A percentile compares a stretch with the other conserved stretches of the same genome.
These are phyloP conservation scores for Penicillium crystallinum DNA, from an alignment of 495 filamentous ascomycete genomes.

Conservation along the genomic window DNA sequence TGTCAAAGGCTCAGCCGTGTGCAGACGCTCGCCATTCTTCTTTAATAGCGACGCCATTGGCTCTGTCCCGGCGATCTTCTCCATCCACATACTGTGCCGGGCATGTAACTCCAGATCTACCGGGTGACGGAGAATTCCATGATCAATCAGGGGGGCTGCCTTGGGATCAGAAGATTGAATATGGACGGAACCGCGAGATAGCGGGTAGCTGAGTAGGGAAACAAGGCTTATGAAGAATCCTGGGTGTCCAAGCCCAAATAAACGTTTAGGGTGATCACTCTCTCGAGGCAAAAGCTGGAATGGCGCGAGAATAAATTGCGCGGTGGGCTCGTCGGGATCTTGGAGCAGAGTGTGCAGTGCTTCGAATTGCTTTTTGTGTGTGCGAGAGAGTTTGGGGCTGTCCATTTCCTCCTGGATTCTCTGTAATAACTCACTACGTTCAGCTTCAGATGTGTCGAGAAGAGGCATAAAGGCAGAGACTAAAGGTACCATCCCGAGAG, in stretches of 20 bases:
- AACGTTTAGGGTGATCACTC: slow-evolving; percentile 2
- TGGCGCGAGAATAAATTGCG: slow-evolving; percentile 17
- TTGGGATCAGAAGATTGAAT: slow-evolving; percentile 31
- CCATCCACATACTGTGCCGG: slow-evolving; percentile 40
- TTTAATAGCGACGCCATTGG: slow-evolving; percentile 35
- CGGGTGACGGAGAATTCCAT: slow-evolving; percentile 39
- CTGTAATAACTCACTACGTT: background rate
- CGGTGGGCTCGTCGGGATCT: slow-evolving; percentile 11
- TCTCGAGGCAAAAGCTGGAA: slow-evolving; percentile 10
- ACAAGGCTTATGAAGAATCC: slow-evolving; percentile 39
- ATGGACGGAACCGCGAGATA: slow-evolving; percentile 52
- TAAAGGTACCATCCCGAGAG: slow-evolving; percentile 13
- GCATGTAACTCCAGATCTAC: slow-evolving; percentile 45
- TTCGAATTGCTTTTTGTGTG: slow-evolving; percentile 11
- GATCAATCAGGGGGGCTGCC: slow-evolving; percentile 38
- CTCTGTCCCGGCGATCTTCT: slow-evolving; percentile 36
- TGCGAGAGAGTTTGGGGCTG: background rate
- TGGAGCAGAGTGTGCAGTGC: slow-evolving; percentile 3
- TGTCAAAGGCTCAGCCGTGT: background rate
- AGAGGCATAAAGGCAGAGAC: slow-evolving; percentile 18
- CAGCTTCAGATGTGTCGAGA: background rate
- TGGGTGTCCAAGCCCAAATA: slow-evolving; percentile 13
- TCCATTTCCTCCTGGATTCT: background rate
- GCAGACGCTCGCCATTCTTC: slow-evolving; percentile 16
- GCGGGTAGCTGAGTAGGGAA: slow-evolving; percentile 39